Percentiles rank a stretch among this genome's conserved stretches.
Evolutionary conservation across 208 protist species (phyloP).

Genomic region (Wallacemonas sp.): DNA sequence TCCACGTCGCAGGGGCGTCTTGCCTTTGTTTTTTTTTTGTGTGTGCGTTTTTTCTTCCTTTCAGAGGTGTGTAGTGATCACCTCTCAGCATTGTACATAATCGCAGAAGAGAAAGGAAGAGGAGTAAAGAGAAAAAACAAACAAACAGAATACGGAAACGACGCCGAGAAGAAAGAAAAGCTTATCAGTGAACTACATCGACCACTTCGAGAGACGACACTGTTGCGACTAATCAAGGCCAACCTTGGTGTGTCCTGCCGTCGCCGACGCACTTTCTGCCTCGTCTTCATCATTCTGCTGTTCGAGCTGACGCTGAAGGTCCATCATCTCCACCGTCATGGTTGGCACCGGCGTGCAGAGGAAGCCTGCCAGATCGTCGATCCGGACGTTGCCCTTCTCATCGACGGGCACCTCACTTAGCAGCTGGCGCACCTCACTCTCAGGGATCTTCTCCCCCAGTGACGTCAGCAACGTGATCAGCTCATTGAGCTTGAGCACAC

Average conservation of each 20-base stretch:
- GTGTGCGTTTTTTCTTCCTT: too few species aligned
- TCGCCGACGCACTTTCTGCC: neutral
- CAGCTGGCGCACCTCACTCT: constrained; percentile 81
- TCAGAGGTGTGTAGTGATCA: too few species aligned
- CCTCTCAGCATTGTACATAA: too few species aligned
- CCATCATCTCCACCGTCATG: constrained; percentile 82
- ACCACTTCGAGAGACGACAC: too few species aligned
- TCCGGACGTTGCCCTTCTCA: constrained; percentile 71
- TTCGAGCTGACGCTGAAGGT: constrained; percentile 82
- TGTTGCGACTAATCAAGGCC: constrained; percentile 8
- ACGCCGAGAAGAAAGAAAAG: too few species aligned
- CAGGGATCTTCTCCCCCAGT: constrained; percentile 89
- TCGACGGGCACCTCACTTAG: constrained; percentile 76
- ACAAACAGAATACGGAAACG: too few species aligned
- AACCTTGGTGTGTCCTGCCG: neutral
- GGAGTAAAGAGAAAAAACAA: too few species aligned
- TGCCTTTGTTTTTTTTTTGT: too few species aligned
- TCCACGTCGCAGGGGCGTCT: too few species aligned
- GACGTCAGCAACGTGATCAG: constrained; percentile 84
- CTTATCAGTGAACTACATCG: too few species aligned
- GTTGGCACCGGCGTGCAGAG: constrained; percentile 86
- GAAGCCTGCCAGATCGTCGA: constrained; percentile 82
- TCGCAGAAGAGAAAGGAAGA: too few species aligned
- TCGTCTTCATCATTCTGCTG: constrained; percentile 10
- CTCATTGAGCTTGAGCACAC: constrained; percentile 69